Base-by-base conservation (phyloP, 1,139 yeast species). In the Taphrina flavorubra region DNA sequence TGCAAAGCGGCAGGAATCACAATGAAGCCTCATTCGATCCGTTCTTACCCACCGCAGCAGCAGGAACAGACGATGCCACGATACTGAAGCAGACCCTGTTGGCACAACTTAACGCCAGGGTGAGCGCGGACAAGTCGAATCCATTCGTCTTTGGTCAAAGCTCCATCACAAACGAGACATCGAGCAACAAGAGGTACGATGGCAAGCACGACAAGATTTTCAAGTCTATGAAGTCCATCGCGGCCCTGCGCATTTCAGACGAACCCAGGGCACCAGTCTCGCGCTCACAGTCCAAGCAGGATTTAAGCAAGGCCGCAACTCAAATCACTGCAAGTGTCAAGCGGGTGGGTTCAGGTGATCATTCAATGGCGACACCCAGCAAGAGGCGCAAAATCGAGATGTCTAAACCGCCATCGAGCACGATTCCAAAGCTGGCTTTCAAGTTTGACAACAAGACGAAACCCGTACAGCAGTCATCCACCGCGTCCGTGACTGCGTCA, bases 91-190 rank as follows among this genome's bases (percentile, higher is more conserved):
- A 62, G 47, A 34, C 66, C 10, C 51, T 62, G 11, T 18, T 62
- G 34, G 59, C 56, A 34, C 66, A 62, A 42, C 51, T 62, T 42
- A 62, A 62, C 51, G 66, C 66, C 18, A 42, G 66, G 31, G 57
- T 62, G 7, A 40, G 40, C 16, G 49, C 49, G 14, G 60, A 56
- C 37, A 20, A 18, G 11, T 56, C 46, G 25, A 39, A 10, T 56
- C 49, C 60, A 16, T 56, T 56, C 34, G 46, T 36, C 14, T 53
- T 53, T 53, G 58, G 40, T 13, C 58, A 37, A 18, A 53, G 14
- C 34, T 8, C 42, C 18, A 6, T 8, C 13, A 36, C 11, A 16
- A 42, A 53, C 20, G 58, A 36, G 20, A 11, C 13, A 39, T 34
- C 13, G 36, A 7, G 44, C 46, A 20, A 14, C 49, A 56, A 37